Base-by-base conservation (phyloP, 2,329 filamentous ascomycete species). In the Aureobasidium subglaciale region DNA sequence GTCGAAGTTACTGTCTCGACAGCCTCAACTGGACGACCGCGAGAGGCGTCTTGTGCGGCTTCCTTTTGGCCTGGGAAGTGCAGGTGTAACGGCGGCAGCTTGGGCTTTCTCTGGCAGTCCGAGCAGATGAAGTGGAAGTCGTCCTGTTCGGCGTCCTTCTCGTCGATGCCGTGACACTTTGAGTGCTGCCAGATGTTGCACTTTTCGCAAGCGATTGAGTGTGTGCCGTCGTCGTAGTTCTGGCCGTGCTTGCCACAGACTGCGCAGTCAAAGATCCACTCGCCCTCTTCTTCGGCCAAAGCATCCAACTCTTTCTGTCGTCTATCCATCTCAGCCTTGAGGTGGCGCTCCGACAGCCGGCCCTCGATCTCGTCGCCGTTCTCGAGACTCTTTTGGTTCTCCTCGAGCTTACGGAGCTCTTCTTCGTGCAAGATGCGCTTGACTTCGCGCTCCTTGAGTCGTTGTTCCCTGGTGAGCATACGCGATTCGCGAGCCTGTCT, bases 161-260 rank as follows among this genome's bases (percentile, higher is more conserved):
- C 82, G 42, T 81, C 80, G 60, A 97, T 87, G 37, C 85, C 86
- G 58, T 96, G 81, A 67, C 93, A 99, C 64, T 87, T 89, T 76
- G 90, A 95, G 67, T 99, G 93, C 68, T 97, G 92, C 93, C 93
- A 99, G 45, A 95, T 86, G 67, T 86, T 95, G 75, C 93, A 99
- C 62, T 79, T 85, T 67, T 99, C 93, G 71, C 93, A 99, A 25
- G 91, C 88, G 61, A 99, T 85, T 68, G 90, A 96, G 67, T 96
- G 91, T 7, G 89, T 86, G 32, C 93, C 93, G 68, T 97, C 93
- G 64, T 99, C 93, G 59, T 84, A 66, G 58, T 96, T 88, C 63
- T 95, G 86, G 20, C 93, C 93, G 69, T 96, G 85, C 20, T 90
- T 80, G 24, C 92, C 92, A 68, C 93, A 99, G 24, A 88, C 80